Percentiles rank a stretch among this genome's conserved stretches.
Evolutionary conservation across 331 rosid genomes (phyloP).

Genomic region (Stylosanthes scabra): DNA sequence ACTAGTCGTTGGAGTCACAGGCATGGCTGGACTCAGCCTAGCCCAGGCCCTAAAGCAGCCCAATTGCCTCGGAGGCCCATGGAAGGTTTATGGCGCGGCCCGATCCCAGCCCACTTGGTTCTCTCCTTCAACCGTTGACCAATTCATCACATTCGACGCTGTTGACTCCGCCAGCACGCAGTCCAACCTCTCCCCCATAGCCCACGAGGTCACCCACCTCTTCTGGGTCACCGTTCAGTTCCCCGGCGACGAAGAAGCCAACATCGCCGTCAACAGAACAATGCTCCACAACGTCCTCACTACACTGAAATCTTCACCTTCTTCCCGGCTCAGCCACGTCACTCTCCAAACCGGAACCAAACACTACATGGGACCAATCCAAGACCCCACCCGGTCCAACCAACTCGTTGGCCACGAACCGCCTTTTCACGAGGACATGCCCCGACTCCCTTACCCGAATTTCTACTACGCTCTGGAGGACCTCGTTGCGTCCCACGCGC

Average conservation of each 20-base stretch:
- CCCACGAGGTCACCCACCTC: conserved; percentile 48
- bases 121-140: conserved; percentile 37
- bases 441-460: conserved; percentile 45
- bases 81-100: conserved; percentile 51
- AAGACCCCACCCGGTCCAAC: neutral
- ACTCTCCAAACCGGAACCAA: conserved; percentile 52
- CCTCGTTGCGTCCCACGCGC: conserved; percentile 16
- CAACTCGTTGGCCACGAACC: conserved; percentile 33
- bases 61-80: conserved; percentile 33
- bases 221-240: conserved; percentile 46
- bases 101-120: conserved; percentile 36
- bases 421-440: conserved; percentile 41
- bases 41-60: conserved; percentile 44
- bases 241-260: conserved; percentile 31
- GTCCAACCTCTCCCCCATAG: conserved; percentile 37
- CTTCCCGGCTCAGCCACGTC: conserved; percentile 37
- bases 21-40: conserved; percentile 48
- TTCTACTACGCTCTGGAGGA: conserved; percentile 56
- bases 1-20: conserved; percentile 42
- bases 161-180: conserved; percentile 4
- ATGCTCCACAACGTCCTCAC: conserved; percentile 50
- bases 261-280: conserved; percentile 29
- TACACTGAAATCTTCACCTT: conserved; percentile 11
- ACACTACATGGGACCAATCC: conserved; percentile 52
- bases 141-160: conserved; percentile 42